Percentiles rank a stretch among this genome's conserved stretches.
These are phyloP conservation scores for Dothistroma pini DNA, from an alignment of 2,329 filamentous ascomycete species.

Conservation along the genomic window DNA sequence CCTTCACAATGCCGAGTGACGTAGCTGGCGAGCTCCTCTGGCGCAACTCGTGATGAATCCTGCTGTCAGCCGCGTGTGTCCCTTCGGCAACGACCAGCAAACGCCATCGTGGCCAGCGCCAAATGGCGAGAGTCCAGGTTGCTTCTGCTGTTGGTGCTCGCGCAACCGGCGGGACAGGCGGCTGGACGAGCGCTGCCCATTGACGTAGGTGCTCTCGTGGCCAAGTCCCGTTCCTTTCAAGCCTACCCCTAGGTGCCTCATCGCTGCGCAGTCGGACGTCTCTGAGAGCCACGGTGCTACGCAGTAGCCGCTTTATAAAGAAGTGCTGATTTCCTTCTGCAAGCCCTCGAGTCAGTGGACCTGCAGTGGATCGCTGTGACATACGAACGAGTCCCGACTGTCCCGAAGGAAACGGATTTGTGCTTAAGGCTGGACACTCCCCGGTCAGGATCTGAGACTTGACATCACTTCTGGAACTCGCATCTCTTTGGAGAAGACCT, in stretches of 20 bases:
- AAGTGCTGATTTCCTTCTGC: background rate
- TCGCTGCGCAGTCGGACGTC: background rate
- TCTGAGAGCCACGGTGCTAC: background rate
- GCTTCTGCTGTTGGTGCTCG: background rate
- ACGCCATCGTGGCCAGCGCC: background rate
- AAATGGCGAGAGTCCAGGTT: background rate
- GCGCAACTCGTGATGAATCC: background rate
- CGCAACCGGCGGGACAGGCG: background rate
- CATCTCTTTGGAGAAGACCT: background rate
- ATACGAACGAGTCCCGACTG: background rate
- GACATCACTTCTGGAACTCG: background rate
- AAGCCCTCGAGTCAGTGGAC: slow-evolving; percentile 1
- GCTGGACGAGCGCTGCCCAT: background rate
- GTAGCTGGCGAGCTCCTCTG: background rate
- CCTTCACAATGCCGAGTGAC: background rate
- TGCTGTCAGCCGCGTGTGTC: background rate
- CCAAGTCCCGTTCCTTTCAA: background rate
- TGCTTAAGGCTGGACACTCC: background rate
- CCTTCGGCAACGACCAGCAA: background rate
- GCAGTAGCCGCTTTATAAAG: slow-evolving; percentile 1
- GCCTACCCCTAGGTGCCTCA: background rate
- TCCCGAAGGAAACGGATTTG: background rate
- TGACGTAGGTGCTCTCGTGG: slow-evolving; percentile 5
- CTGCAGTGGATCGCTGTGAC: slow-evolving; percentile 3
- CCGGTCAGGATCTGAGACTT: background rate